A percentile compares a stretch with the other conserved stretches of the same genome.
These are phyloP conservation scores for Trichoderma citrinoviride DNA, from an alignment of 2,329 filamentous ascomycete genomes.

Conservation along the genomic window DNA sequence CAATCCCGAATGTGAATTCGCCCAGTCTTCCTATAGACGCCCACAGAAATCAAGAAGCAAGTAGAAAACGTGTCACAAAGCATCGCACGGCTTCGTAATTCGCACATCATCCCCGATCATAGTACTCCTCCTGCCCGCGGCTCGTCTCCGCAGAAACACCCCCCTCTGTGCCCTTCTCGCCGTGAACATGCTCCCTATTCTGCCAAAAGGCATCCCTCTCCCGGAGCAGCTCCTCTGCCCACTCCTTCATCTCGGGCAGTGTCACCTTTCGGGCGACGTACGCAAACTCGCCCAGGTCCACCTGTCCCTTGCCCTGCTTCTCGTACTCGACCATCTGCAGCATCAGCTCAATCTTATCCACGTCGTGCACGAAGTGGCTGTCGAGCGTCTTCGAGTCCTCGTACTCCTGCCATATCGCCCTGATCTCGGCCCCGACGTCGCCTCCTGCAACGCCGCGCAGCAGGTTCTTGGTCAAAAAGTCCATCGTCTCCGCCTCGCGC, in stretches of 20 bases:
- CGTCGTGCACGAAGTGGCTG: constrained; percentile 87
- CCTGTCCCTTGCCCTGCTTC: constrained; percentile 58
- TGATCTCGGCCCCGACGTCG: constrained; percentile 64
- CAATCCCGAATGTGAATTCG: too few species aligned
- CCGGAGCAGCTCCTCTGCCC: constrained; percentile 71
- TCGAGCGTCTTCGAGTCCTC: constrained; percentile 83
- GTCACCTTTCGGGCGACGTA: constrained; percentile 72
- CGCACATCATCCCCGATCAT: constrained; percentile 32
- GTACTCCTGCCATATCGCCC: constrained; percentile 89
- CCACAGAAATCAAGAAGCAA: neutral
- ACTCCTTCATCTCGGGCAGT: constrained; percentile 74
- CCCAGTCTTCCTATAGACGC: neutral
- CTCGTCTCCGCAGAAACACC: constrained; percentile 38
- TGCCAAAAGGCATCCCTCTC: constrained; percentile 77
- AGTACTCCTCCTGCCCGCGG: constrained; percentile 51
- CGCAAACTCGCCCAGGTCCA: constrained; percentile 84
- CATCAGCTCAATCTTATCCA: constrained; percentile 95
- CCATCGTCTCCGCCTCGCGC: constrained; percentile 86
- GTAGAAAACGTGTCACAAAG: neutral
- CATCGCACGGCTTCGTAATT: neutral
- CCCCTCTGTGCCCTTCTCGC: constrained; percentile 42
- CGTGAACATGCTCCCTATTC: constrained; percentile 45
- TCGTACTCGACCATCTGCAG: constrained; percentile 98
- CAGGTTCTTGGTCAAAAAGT: constrained; percentile 73
- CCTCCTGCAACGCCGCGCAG: constrained; percentile 75